Evolutionary conservation across 2,329 filamentous ascomycete genomes (phyloP).

Genomic region (Claviceps sp.): DNA sequence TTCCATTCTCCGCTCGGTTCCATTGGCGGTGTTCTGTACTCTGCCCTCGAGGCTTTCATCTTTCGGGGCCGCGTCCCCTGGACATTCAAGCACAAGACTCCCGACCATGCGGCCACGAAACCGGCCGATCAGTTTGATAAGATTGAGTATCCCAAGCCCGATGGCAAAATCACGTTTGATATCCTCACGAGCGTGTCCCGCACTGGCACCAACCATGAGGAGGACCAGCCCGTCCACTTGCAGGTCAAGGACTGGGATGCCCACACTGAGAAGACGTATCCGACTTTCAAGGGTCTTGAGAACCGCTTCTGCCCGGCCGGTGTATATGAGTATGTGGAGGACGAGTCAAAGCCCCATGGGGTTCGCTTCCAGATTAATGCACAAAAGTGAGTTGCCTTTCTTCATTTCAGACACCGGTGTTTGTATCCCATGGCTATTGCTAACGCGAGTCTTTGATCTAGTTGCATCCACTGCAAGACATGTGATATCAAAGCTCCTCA

Average conservation of each 20-base stretch:
- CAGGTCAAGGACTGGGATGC: constrained; percentile 92
- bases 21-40: constrained; percentile 84
- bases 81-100: constrained; percentile 75
- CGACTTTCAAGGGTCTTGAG: constrained; percentile 81
- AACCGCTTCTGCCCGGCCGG: constrained; percentile 95
- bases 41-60: constrained; percentile 79
- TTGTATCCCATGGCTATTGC: too few species aligned
- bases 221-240: constrained; percentile 93
- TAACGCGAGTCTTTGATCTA: constrained; percentile 20
- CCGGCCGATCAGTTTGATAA: constrained; percentile 65
- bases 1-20: constrained; percentile 82
- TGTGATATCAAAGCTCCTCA: constrained; percentile 96
- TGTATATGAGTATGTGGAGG: constrained; percentile 96
- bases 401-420: not conserved
- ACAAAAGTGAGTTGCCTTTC: constrained; percentile 65
- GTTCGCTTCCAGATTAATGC: constrained; percentile 96
- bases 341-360: constrained; percentile 70
- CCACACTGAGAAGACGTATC: constrained; percentile 73
- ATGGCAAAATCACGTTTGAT: constrained; percentile 89
- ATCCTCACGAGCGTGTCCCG: constrained; percentile 90
- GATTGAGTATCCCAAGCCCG: constrained; percentile 95
- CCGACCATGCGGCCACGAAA: constrained; percentile 70
- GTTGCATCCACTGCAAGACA: constrained; percentile 98
- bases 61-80: constrained; percentile 78
- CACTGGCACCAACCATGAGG: constrained; percentile 95